Evolutionary conservation across 768 basidiomycete species (phyloP), one percentile per base, ranked within the genome.

Genomic region (Exidia glandulosa): DNA sequence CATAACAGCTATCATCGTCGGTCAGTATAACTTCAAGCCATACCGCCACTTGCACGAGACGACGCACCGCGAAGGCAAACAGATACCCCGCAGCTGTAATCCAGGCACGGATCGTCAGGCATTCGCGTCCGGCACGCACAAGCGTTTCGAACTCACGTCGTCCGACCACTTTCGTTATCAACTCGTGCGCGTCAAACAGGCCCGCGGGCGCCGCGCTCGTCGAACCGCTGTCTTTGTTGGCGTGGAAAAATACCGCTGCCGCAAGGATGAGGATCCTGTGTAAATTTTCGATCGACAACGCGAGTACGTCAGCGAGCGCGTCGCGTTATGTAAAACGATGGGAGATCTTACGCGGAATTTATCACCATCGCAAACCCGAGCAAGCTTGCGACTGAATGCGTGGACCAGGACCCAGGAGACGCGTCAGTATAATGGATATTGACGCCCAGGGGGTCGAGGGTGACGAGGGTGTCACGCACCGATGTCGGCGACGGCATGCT

Each of bases 1-100:
- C 86, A 83, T 13, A 97, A 79, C 14, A 97, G 74, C n/a, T n/a
- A n/a, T n/a, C n/a, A n/a, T n/a, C n/a, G n/a, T n/a, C n/a, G n/a
- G n/a, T n/a, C n/a, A n/a, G n/a, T n/a, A n/a, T n/a, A n/a, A n/a
- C n/a, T n/a, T n/a, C n/a, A n/a, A n/a, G n/a, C n/a, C n/a, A n/a
- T n/a, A n/a, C n/a, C n/a, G n/a, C n/a, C n/a, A n/a, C n/a, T n/a
- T n/a, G n/a, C n/a, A n/a, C n/a, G n/a, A n/a, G n/a, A n/a, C n/a
- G n/a, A n/a, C n/a, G n/a, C n/a, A n/a, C n/a, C 2, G 90, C 90
- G 45, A 97, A 68, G 1, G 94, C 94, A 66, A 96, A 97, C 41
- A 96, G 73, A n/a, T 84, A 81, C 0, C 88, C 94, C 7, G 90
- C 86, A 41, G 80, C 90, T 90, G 66, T 23, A 61, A 32, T 4